These are phyloP conservation scores for Pseudonitzschia multiseries DNA, from an alignment of 108 stramenopile species.

Conservation along the genomic window DNA sequence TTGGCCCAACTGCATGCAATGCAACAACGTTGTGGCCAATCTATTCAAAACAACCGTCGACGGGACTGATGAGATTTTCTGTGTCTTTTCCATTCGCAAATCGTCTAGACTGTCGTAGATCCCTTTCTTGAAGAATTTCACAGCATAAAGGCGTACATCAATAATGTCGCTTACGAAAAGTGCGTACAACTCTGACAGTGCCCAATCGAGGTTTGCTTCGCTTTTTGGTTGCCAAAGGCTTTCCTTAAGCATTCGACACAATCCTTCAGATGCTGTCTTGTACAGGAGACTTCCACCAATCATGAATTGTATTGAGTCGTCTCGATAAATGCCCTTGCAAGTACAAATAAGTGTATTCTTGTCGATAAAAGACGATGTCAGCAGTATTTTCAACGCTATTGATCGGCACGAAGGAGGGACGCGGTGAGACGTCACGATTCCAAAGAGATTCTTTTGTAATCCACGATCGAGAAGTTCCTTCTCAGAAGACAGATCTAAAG, in stretches of 20 bases:
- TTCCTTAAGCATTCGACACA: constrained; percentile 1
- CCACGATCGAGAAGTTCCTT: neutral
- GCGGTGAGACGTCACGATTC: neutral
- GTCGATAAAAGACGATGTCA: neutral
- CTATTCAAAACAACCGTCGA: neutral
- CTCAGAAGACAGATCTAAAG: neutral
- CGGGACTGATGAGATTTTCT: neutral
- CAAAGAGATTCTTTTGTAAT: neutral
- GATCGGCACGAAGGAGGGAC: constrained; percentile 11
- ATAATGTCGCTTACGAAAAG: constrained; percentile 23
- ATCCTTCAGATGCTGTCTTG: constrained; percentile 9
- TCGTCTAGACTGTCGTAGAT: constrained; percentile 44
- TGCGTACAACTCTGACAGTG: constrained; percentile 14
- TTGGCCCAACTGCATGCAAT: constrained; percentile 16
- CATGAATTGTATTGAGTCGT: neutral
- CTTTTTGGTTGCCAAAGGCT: constrained; percentile 14
- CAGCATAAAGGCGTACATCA: constrained; percentile 41
- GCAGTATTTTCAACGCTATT: constrained; percentile 6
- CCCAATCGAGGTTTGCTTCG: neutral
- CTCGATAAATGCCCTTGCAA: constrained; percentile 2
- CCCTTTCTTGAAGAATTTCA: constrained; percentile 60
- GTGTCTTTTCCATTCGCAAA: neutral
- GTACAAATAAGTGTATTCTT: constrained; percentile 2
- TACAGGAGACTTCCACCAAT: constrained; percentile 18
- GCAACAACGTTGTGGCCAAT: constrained; percentile 13